A percentile compares a stretch with the other conserved stretches of the same genome.
Evolutionary conservation across 2,329 filamentous ascomycete genomes (phyloP).

Genomic region (Colletotrichum navitas): DNA sequence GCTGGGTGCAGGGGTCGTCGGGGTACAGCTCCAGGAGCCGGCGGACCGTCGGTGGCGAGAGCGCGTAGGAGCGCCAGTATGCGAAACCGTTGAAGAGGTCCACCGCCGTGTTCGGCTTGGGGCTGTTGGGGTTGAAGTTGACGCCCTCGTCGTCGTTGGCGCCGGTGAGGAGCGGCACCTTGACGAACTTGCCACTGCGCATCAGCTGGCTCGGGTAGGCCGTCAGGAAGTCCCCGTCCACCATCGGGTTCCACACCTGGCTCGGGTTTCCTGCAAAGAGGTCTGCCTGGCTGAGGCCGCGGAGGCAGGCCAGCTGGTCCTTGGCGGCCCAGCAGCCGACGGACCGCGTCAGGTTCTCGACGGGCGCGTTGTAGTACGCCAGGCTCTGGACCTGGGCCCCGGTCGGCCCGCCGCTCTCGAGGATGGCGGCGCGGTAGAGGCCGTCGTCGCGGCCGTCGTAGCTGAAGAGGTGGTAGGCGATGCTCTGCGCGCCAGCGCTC

Average conservation of each 20-base stretch:
- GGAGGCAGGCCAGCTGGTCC: conserved; percentile 55
- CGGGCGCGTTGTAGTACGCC: conserved; percentile 51
- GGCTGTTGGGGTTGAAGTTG: conserved; percentile 53
- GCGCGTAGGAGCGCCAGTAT: conserved; percentile 59
- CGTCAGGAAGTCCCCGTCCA: conserved; percentile 62
- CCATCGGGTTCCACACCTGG: conserved; percentile 57
- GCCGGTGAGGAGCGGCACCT: conserved; percentile 60
- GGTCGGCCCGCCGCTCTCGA: conserved; percentile 62
- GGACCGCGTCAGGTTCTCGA: conserved; percentile 52
- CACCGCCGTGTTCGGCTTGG: conserved; percentile 55
- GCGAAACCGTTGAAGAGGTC: conserved; percentile 58
- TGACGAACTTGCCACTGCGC: conserved; percentile 55
- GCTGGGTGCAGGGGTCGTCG: conserved; percentile 60
- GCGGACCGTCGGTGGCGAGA: conserved; percentile 59
- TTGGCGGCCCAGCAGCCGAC: conserved; percentile 52
- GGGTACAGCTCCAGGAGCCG: conserved; percentile 62
- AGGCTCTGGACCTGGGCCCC: conserved; percentile 49
- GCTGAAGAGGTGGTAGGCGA: conserved; percentile 63
- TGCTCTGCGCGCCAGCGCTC: conserved; percentile 57
- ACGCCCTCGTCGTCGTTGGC: conserved; percentile 64
- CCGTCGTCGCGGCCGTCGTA: conserved; percentile 68
- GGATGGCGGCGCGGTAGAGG: conserved; percentile 66
- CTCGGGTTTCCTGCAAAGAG: conserved; percentile 53
- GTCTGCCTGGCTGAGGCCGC: conserved; percentile 48
- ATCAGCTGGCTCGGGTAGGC: conserved; percentile 62